Percentiles rank a stretch among this genome's conserved stretches.
Conservation (phyloP, 2,329 filamentous ascomycete species). For the Fusarium acutatum region DNA sequence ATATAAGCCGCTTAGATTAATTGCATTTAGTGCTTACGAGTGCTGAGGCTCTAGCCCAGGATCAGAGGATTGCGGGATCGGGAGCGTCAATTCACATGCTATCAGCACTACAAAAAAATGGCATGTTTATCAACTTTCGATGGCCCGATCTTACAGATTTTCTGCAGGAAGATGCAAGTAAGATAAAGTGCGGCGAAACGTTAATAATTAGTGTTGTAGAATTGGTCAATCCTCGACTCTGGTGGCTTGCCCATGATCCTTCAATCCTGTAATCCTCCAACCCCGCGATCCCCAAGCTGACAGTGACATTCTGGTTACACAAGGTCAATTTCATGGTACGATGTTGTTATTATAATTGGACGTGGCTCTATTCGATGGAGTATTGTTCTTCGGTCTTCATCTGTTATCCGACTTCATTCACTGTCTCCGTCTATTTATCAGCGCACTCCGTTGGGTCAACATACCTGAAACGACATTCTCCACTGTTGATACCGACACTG, state of each 20-base stretch:
- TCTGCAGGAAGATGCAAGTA: neutral
- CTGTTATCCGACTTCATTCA: neutral
- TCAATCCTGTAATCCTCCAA: neutral
- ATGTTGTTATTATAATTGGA: neutral
- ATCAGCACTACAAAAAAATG: neutral
- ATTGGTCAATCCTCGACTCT: neutral
- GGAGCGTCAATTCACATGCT: too few species aligned
- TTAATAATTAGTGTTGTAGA: neutral
- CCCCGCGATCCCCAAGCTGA: neutral
- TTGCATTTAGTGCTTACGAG: neutral
- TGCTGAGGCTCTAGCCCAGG: neutral
- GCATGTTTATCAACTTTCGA: neutral
- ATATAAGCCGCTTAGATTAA: neutral
- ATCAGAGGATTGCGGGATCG: neutral
- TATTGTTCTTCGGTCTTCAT: neutral
- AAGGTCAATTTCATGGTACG: neutral
- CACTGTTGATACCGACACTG: neutral
- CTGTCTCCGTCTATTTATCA: neutral
- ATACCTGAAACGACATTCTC: neutral
- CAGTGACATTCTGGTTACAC: neutral
- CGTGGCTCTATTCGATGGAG: neutral
- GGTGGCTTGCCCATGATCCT: neutral
- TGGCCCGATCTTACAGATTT: fast-evolving
- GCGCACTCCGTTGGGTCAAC: neutral
- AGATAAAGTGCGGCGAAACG: neutral